Evolutionary conservation across 306 rosid species (phyloP).

Genomic region (Vicia villosa): DNA sequence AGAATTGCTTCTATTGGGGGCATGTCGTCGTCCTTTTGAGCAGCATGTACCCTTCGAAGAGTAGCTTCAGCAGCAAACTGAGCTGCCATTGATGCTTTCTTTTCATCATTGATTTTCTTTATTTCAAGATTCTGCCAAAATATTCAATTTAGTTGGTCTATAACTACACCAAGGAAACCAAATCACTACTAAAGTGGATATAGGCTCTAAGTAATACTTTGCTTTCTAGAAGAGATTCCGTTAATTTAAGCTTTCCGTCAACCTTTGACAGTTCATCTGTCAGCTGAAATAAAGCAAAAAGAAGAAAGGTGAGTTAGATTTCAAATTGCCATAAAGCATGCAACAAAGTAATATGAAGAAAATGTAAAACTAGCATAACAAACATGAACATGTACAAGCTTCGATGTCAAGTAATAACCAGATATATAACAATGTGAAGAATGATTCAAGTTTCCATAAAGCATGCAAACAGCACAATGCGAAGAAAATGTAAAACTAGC

Average conservation of each 20-base stretch:
- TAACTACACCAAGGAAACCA: conserved; percentile 13
- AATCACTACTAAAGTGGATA: conserved; percentile 25
- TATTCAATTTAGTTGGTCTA: conserved; percentile 28
- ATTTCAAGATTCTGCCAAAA: conserved; percentile 77
- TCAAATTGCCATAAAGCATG: conserved; percentile 23
- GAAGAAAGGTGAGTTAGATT: conserved; percentile 32
- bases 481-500: conserved; percentile 10
- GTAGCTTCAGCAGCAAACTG: conserved; percentile 98
- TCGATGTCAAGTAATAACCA: neutral
- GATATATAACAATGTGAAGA: neutral
- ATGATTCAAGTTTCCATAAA: conserved; percentile 17
- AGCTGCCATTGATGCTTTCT: conserved; percentile 81
- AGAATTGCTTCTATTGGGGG: conserved; percentile 70
- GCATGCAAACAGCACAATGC: conserved; percentile 19
- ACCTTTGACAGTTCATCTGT: conserved; percentile 87
- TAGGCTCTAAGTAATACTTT: conserved; percentile 56
- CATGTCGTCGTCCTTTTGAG: conserved; percentile 95
- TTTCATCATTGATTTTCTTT: conserved; percentile 85
- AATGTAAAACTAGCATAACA: conserved; percentile 4
- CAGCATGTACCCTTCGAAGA: conserved; percentile 88
- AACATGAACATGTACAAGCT: conserved; percentile 24
- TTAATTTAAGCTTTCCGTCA: conserved; percentile 84
- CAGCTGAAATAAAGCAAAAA: conserved; percentile 53
- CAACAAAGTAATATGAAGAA: conserved; percentile 21
- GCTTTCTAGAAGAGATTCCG: conserved; percentile 92